Base-by-base conservation (phyloP, 1,139 yeast species). In the Arxiozyma telluris region DNA sequence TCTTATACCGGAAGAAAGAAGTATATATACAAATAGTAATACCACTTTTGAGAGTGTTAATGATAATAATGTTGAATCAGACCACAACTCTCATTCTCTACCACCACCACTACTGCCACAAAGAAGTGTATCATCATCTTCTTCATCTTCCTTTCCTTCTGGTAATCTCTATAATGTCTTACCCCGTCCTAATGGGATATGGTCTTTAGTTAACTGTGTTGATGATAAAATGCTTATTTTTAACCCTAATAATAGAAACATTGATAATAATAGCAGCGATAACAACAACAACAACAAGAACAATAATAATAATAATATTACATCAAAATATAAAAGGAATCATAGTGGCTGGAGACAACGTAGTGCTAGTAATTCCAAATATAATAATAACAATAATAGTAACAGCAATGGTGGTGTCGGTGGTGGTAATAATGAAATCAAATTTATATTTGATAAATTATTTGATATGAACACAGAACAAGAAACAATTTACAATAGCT, bases 141-240 rank as follows among this genome's bases (percentile, higher is more conserved):
- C 39, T n/a, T 34, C 17, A 12, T 34, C 39, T 12, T 15, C n/a
- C 12, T 34, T n/a, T 12, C 12, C 39, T 34, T 34, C 39, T 34
- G 39, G n/a, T 34, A 47, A 65, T 71, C 22, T 21, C 8, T 18
- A 27, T 27, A 41, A 27, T n/a, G 8, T 15, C n/a, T 25, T 27
- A 6, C 46, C 46, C 1, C 34, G 27, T 15, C 84, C 83, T 2
- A 69, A 69, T 41, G 87, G 88, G 0, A 74, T 88, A 30, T 76
- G 95, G 50, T 85, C 84, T 61, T 80, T 90, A 43, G 78, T 91
- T 25, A 82, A 87, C 55, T 94, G 88, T 30, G 93, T 88, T 3
- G 96, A 90, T 72, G 96, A 88, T 62, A 76, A 82, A 59, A 89
- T 90, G 95, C 75, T 91, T 56, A 83, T 90, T 15, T 90, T 91